Base-by-base conservation (phyloP, 441 rosid species). In the Aquilaria agallochum region DNA sequence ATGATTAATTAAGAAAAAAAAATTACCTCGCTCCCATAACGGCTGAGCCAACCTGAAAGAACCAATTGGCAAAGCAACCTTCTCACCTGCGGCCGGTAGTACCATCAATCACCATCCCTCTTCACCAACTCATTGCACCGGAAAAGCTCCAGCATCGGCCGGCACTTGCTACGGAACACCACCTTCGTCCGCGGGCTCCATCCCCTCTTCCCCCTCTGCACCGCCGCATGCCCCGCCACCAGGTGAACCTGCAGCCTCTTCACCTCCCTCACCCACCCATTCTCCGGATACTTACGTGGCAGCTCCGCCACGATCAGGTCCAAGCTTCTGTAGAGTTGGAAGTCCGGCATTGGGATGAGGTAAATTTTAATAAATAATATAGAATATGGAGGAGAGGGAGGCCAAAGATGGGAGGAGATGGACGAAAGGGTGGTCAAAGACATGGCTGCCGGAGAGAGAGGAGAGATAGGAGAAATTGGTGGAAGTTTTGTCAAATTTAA, bases 81-180 rank as follows among this genome's bases (percentile, higher is more conserved):
- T 32, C 68, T 64, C 55, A 83, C 70, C 45, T 78, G 83, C 56
- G 92, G 81, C 64, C 76, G 73, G 63, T 83, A 94, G 62, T 72
- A 75, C 97, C 96, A 91, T 94, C 97, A 94, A 68, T 89, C 87
- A 5, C 79, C 87, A 68, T 87, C 90, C 62, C 68, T 75, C 74
- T 69, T 83, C 48, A 78, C 89, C 85, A 90, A 60, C 53, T 90
- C 98, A 59, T 83, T 74, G 67, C 98, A 94, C 64, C 88, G 69
- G 71, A 94, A 89, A 31, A 94, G 31, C 83, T 90, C 98, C 67
- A 84, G 20, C 98, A 94, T 90, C 34, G 98, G 97, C 77, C 85
- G 69, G 62, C 97, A 90, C 75, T 80, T 80, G 55, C 97, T 89
- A 86, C 82, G 76, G 57, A 94, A 68, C 76, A 85, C 79, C 67